These are phyloP conservation scores for Chamaecyparis obtusa DNA, from an alignment of 75 land plant genomes.

Conservation along the genomic window DNA sequence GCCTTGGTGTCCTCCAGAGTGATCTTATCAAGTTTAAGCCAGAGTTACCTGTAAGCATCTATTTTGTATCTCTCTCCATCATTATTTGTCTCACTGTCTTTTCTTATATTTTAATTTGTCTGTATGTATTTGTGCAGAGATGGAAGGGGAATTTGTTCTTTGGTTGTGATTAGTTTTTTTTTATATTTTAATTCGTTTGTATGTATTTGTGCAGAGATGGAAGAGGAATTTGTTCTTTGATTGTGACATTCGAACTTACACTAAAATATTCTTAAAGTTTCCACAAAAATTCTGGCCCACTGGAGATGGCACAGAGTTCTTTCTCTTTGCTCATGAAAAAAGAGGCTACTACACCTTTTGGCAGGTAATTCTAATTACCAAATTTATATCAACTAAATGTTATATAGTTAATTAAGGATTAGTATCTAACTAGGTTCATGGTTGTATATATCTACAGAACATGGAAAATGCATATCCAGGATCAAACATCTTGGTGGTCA, in stretches of 20 bases:
- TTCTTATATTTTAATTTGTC: background rate
- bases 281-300: constrained; percentile 59
- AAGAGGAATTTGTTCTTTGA: constrained; percentile 41
- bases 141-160: constrained; percentile 52
- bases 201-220: constrained; percentile 36
- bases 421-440: background rate
- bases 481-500: constrained; percentile 52
- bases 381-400: background rate
- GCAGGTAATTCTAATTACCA: constrained; percentile 38
- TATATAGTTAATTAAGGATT: background rate
- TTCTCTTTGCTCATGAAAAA: constrained; percentile 46
- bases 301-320: constrained; percentile 54
- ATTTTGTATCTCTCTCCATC: background rate
- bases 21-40: constrained; percentile 67
- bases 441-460: constrained; percentile 27
- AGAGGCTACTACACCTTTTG: constrained; percentile 66
- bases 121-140: constrained; percentile 19
- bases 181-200: background rate
- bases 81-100: background rate
- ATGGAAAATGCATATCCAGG: constrained; percentile 60
- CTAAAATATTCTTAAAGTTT: constrained; percentile 68
- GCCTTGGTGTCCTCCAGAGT: constrained; percentile 82
- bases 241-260: constrained; percentile 64
- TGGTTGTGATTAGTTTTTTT: constrained; percentile 19
- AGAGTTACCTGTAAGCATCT: constrained; percentile 57